Percentiles rank a stretch among this genome's conserved stretches.
phyloP scores from a whole-genome alignment of 139 green algal species.

The Chlamydomonas sphaeroides region DNA sequence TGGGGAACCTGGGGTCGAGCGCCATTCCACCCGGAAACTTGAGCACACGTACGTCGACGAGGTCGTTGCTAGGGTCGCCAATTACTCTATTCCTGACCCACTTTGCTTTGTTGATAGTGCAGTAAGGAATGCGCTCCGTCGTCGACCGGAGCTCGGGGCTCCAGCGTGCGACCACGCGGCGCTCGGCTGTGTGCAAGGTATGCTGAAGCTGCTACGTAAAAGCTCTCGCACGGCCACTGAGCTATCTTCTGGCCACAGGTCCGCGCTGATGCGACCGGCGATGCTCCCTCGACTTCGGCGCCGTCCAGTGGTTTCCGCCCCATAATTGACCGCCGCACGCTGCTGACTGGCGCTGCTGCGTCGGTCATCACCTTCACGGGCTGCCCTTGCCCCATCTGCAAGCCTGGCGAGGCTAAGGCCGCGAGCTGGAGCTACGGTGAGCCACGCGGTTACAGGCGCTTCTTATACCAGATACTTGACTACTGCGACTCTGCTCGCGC shows the following conservation, averaged over 20 bases:
- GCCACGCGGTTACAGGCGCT: neutral
- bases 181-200: too few relatives aligned
- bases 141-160: too few relatives aligned
- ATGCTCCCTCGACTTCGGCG: neutral
- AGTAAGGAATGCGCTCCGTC: too few relatives aligned
- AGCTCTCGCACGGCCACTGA: too few relatives aligned
- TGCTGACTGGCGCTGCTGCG: constrained; percentile 23
- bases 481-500: neutral
- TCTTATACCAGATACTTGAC: neutral
- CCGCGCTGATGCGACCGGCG: neutral
- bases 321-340: constrained; percentile 23
- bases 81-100: too few relatives aligned
- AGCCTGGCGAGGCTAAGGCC: constrained; percentile 31
- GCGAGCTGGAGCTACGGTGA: constrained; percentile 33
- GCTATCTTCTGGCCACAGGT: neutral
- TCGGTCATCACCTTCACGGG: constrained; percentile 20
- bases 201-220: too few relatives aligned
- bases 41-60: too few relatives aligned
- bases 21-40: too few relatives aligned
- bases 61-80: too few relatives aligned
- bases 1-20: too few relatives aligned
- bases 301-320: neutral
- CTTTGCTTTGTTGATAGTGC: too few relatives aligned
- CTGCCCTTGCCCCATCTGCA: constrained; percentile 34
- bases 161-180: too few relatives aligned